These are phyloP conservation scores for Pseudogymnoascus sp. DNA, from an alignment of 2,329 filamentous ascomycete genomes.

Conservation along the genomic window DNA sequence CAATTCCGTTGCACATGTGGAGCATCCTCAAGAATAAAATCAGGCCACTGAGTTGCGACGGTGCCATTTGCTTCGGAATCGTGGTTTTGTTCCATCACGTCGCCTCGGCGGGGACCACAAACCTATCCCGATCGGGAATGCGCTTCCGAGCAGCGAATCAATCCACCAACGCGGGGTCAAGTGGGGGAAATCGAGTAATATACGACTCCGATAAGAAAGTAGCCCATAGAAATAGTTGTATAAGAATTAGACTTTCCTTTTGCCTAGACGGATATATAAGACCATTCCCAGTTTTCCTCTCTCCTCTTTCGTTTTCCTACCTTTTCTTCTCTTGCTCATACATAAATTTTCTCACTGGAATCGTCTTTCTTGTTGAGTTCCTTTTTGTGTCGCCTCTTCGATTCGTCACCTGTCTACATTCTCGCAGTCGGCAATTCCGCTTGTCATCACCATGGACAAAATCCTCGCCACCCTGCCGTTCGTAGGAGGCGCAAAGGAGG, in stretches of 20 bases:
- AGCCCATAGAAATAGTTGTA: neutral
- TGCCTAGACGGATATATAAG: neutral
- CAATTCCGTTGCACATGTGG: constrained; percentile 2
- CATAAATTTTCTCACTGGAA: neutral
- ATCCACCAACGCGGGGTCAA: constrained; percentile 1
- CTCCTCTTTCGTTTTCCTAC: neutral
- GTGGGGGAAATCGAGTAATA: constrained; percentile 8
- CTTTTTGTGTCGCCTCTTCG: neutral
- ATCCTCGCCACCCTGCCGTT: neutral
- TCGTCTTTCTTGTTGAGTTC: neutral
- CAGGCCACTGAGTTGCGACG: neutral
- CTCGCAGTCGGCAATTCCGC: neutral
- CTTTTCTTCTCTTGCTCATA: neutral
- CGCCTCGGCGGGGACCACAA: neutral
- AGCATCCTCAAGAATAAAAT: neutral
- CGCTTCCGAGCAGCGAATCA: neutral
- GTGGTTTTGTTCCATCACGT: neutral
- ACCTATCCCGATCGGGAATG: constrained; percentile 2
- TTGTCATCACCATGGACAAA: neutral
- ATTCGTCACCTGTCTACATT: neutral
- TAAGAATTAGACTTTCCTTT: constrained; percentile 5
- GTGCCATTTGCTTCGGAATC: neutral
- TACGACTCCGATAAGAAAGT: constrained; percentile 9
- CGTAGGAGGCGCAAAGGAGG: constrained; percentile 17
- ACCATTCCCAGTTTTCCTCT: neutral